Conservation (phyloP, 345 rosid species). For the Geranium brycei region DNA sequence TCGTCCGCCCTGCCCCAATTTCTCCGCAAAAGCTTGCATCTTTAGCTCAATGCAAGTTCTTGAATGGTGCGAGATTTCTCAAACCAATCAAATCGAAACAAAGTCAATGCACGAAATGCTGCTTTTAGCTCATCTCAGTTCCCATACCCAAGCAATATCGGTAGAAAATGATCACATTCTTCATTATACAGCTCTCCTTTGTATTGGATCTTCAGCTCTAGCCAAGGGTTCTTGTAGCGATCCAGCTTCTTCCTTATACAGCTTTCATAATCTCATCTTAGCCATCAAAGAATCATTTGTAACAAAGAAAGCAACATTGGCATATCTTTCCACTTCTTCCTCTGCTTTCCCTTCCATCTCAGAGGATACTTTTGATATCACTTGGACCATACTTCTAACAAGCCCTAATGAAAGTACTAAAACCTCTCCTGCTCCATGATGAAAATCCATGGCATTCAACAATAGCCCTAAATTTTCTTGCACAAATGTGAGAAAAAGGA, state of each 20-base stretch:
- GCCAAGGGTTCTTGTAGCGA: constrained; percentile 97
- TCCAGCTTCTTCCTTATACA: constrained; percentile 90
- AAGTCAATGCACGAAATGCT: constrained; percentile 65
- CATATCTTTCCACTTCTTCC: constrained; percentile 88
- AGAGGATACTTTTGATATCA: constrained; percentile 55
- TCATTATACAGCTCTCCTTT: constrained; percentile 93
- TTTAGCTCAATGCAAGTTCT: constrained; percentile 68
- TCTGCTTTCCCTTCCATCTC: constrained; percentile 96
- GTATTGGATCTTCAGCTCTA: constrained; percentile 91
- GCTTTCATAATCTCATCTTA: constrained; percentile 95
- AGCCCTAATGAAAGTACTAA: constrained; percentile 74
- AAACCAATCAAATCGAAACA: constrained; percentile 93
- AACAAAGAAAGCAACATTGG: too few species aligned
- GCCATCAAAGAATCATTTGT: too few species aligned
- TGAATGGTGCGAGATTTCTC: constrained; percentile 90
- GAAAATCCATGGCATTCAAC: constrained; percentile 57
- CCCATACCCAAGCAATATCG: constrained; percentile 54
- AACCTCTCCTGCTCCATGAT: constrained; percentile 94
- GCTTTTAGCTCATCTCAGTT: constrained; percentile 97
- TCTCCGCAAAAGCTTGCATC: too few species aligned
- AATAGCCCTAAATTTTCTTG: too few species aligned
- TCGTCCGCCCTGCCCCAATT: too few species aligned
- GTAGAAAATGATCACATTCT: constrained; percentile 95
- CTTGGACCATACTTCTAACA: constrained; percentile 97
- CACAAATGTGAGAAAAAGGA: too few species aligned